Evolutionary conservation across 73 alveolate species (phyloP), one percentile per base, ranked within the genome.

Genomic region (Tetrahymena thermophila): DNA sequence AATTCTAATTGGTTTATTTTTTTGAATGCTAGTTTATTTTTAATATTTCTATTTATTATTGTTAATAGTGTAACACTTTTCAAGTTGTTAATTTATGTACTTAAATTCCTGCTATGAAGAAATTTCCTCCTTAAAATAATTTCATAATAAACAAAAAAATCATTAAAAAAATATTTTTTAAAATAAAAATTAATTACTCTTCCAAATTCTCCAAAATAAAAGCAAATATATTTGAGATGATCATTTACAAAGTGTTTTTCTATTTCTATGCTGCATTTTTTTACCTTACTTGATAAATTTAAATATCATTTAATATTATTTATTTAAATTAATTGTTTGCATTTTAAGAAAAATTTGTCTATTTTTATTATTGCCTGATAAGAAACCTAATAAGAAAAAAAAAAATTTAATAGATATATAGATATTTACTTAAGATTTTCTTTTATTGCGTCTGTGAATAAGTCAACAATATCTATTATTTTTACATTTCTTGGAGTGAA

Each of bases 121-220:
- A 4, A 71, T 17, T 71, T 71, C 89, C 31, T 71, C 89, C 89
- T 71, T 0, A n/a, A 2, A 71, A 71, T 25, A 71, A 71, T 17
- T n/a, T 15, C 4, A 31, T 9, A 6, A 17, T 6, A 23, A 11
- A 58, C 8, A n/a, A 58, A n/a, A 4, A 15, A 19, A 56, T n/a
- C n/a, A n/a, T n/a, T n/a, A 56, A n/a, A 19, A 56, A 14, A 10
- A 14, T 19, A 23, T 71, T 28, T 28, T 71, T 0, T n/a, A 71
- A 28, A 13, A 4, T 8, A 71, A 28, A 28, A 71, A 34, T 71
- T 5, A 71, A n/a, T 71, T 71, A 71, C 89, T 71, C 89, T 71
- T 71, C 89, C 89, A n/a, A 71, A 71, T 71, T 71, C 89, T 71
- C 89, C 89, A 71, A 71, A 71, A n/a, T 71, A 71, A 71, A 71